phyloP scores from a whole-genome alignment of 1,284 basidiomycete genomes.

The Mrakiaceae sp. region DNA sequence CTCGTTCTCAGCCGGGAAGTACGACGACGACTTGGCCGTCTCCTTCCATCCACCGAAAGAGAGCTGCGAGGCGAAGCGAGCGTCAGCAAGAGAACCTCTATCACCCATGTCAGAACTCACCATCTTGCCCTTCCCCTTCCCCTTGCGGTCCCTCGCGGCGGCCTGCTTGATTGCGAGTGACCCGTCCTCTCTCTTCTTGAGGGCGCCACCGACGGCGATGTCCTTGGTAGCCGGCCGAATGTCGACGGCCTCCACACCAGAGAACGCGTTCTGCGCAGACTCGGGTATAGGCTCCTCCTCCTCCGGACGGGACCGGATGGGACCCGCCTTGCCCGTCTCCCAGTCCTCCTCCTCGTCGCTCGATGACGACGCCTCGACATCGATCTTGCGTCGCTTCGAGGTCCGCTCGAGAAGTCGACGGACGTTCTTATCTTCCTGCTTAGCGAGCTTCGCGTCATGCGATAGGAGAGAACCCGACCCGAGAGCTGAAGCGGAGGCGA shows the following conservation, averaged over 20 bases:
- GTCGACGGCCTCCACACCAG: constrained; percentile 4
- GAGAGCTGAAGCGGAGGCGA: constrained; percentile 53
- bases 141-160: background rate
- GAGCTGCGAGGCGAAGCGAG: background rate
- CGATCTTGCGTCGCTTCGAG: constrained; percentile 27
- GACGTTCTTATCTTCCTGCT: constrained; percentile 49
- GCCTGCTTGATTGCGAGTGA: background rate
- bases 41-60: constrained; percentile 9
- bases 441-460: constrained; percentile 48
- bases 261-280: constrained; percentile 1
- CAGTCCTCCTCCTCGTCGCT: constrained; percentile 37
- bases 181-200: constrained; percentile 11
- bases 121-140: constrained; percentile 11
- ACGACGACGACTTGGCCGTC: background rate
- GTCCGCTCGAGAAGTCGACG: constrained; percentile 40
- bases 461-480: constrained; percentile 55
- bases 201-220: constrained; percentile 8
- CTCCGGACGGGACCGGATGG: constrained; percentile 3
- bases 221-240: background rate
- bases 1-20: constrained; percentile 27
- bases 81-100: too few relatives aligned
- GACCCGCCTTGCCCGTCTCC: constrained; percentile 18
- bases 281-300: constrained; percentile 3
- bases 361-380: constrained; percentile 3
- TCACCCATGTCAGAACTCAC: background rate